phyloP scores from a whole-genome alignment of 2,329 filamentous ascomycete genomes.

The Salinomyces thailandicus region DNA sequence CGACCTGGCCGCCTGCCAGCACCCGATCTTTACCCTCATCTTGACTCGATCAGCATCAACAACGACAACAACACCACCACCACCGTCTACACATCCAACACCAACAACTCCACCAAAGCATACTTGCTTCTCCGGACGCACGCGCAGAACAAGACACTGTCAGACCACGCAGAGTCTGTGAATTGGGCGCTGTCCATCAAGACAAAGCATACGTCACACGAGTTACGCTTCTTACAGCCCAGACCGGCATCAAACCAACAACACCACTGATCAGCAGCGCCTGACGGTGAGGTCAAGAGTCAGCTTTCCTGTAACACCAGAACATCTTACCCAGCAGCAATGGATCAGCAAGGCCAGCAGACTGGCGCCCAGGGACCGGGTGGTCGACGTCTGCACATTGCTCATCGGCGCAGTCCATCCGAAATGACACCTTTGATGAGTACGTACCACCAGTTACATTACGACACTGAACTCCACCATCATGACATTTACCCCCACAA shows the following conservation, averaged over 20 bases:
- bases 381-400: constrained; percentile 90
- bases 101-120: constrained; percentile 1
- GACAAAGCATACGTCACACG: constrained; percentile 18
- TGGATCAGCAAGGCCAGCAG: constrained; percentile 42
- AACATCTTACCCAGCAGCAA: constrained; percentile 4
- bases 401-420: constrained; percentile 90
- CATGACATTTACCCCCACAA: neutral
- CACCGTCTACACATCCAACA: too few species aligned
- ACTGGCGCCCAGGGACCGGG: constrained; percentile 52
- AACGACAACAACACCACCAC: constrained; percentile 3
- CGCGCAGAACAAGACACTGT: constrained; percentile 1
- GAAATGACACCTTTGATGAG: constrained; percentile 96
- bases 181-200: too few species aligned
- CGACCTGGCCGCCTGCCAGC: constrained; percentile 9
- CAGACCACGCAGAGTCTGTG: too few species aligned
- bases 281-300: neutral
- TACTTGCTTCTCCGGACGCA: constrained; percentile 1
- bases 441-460: constrained; percentile 45
- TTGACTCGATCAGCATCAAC: neutral
- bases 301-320: constrained; percentile 3
- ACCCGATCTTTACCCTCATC: constrained; percentile 9
- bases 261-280: neutral
- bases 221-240: neutral
- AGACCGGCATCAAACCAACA: neutral
- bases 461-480: constrained; percentile 1